Percentiles rank a stretch among this genome's conserved stretches.
These are phyloP conservation scores for Phytopythium chamaehyphon DNA, from an alignment of 352 stramenopile species.

Conservation along the genomic window DNA sequence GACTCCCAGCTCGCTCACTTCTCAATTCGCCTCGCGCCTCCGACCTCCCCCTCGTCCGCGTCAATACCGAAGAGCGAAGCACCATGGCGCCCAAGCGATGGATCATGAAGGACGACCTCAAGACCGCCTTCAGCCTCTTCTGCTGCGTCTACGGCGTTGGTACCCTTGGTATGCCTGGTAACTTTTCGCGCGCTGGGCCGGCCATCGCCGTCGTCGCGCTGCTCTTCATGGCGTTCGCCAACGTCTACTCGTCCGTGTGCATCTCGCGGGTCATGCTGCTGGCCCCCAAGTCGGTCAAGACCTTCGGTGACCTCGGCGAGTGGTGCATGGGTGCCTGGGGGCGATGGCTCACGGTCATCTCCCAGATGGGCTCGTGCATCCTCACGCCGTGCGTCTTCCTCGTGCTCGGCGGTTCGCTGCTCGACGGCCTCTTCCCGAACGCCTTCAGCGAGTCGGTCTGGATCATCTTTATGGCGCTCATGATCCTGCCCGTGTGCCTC, in stretches of 20 bases:
- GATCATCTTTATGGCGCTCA: conserved; percentile 42
- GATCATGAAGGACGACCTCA: conserved; percentile 30
- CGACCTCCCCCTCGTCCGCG: neutral
- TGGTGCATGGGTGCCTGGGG: conserved; percentile 39
- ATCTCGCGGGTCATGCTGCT: conserved; percentile 43
- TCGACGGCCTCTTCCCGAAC: conserved; percentile 35
- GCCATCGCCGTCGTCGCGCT: conserved; percentile 28
- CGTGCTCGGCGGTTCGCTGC: conserved; percentile 33
- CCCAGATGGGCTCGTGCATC: conserved; percentile 36
- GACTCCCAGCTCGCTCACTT: conserved; percentile 14
- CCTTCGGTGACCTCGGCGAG: conserved; percentile 52
- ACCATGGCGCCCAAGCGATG: conserved; percentile 4
- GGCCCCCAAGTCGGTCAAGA: conserved; percentile 37
- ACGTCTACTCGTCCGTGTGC: conserved; percentile 31
- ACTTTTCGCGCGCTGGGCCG: conserved; percentile 41
- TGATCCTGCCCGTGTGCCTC: conserved; percentile 30
- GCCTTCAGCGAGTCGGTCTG: conserved; percentile 32
- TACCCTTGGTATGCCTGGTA: conserved; percentile 49
- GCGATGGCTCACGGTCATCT: conserved; percentile 29
- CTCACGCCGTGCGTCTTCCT: conserved; percentile 44
- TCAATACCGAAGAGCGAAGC: conserved; percentile 2
- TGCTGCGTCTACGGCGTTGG: conserved; percentile 54
- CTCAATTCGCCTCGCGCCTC: neutral
- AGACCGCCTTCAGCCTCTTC: conserved; percentile 35
- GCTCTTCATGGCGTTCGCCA: conserved; percentile 49